A percentile compares a stretch with the other conserved stretches of the same genome.
Evolutionary conservation across 441 rosid species (phyloP).

Genomic region (Omphalea diandra): DNA sequence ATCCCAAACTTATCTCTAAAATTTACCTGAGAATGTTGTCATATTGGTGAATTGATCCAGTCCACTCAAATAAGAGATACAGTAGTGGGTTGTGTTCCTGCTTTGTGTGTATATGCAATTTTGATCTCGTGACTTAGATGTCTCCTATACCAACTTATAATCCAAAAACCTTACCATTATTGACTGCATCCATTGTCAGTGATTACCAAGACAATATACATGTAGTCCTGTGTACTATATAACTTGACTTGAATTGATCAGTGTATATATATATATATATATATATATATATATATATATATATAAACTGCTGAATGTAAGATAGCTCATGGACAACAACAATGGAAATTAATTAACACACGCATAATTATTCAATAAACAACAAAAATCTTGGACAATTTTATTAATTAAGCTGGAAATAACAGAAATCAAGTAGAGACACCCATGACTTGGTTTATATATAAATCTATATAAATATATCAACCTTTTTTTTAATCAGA

Average conservation of each 20-base stretch:
- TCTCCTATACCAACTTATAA: neutral
- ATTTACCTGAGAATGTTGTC: too few relatives aligned
- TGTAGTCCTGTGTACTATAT: neutral
- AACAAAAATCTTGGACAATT: neutral
- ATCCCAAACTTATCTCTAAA: too few relatives aligned
- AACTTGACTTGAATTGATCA: neutral
- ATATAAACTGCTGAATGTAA: neutral
- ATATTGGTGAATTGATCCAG: neutral
- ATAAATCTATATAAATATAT: too few relatives aligned
- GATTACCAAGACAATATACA: neutral
- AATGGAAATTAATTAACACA: too few relatives aligned
- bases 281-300: too few relatives aligned
- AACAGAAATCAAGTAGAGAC: too few relatives aligned
- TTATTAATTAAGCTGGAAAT: conserved; percentile 14
- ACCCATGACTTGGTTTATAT: too few relatives aligned
- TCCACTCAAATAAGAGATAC: conserved; percentile 24
- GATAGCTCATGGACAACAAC: too few relatives aligned
- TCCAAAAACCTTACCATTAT: conserved; percentile 17
- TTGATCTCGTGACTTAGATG: conserved; percentile 21
- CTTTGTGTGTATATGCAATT: neutral
- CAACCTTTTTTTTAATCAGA: too few relatives aligned
- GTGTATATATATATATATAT: too few relatives aligned
- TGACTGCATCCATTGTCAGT: neutral
- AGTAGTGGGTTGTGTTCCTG: neutral
- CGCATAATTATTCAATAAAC: too few relatives aligned